A percentile compares a stretch with the other conserved stretches of the same genome.
phyloP scores from a whole-genome alignment of 192 early-diverging fungal species.

The Linnemannia schmuckeri region DNA sequence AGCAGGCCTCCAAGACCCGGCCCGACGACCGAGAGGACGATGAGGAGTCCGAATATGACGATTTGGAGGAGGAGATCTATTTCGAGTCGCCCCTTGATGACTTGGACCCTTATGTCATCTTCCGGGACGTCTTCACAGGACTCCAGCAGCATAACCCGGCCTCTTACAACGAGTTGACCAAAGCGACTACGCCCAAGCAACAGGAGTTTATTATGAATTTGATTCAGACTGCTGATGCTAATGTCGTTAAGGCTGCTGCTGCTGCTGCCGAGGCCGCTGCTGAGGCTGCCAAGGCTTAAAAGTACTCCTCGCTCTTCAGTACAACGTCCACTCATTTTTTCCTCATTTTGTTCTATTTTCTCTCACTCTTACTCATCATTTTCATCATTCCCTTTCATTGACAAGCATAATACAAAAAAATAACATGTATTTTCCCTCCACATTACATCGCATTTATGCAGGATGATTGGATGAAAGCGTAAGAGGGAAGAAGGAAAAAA shows the following conservation, averaged over 20 bases:
- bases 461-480: no score
- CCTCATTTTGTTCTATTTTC: slow-evolving; percentile 1
- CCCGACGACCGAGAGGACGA: slow-evolving; percentile 60
- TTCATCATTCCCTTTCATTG: neutral
- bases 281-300: slow-evolving; percentile 23
- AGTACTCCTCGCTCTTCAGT: neutral
- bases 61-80: slow-evolving; percentile 81
- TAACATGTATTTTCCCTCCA: neutral
- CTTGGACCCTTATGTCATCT: slow-evolving; percentile 77
- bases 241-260: slow-evolving; percentile 47
- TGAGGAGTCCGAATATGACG: slow-evolving; percentile 77
- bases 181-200: slow-evolving; percentile 65
- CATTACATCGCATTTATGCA: neutral
- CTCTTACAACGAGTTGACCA: slow-evolving; percentile 70
- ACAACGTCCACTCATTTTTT: neutral
- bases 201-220: slow-evolving; percentile 67
- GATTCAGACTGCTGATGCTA: slow-evolving; percentile 59
- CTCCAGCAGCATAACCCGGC: slow-evolving; percentile 67
- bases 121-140: slow-evolving; percentile 74
- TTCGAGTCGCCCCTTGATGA: slow-evolving; percentile 86
- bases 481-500: neutral
- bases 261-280: slow-evolving; percentile 28
- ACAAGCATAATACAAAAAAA: slow-evolving; percentile 3
- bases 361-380: neutral
- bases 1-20: slow-evolving; percentile 56